phyloP scores from a whole-genome alignment of 2,329 filamentous ascomycete species.

The Claviceps pusilla region DNA sequence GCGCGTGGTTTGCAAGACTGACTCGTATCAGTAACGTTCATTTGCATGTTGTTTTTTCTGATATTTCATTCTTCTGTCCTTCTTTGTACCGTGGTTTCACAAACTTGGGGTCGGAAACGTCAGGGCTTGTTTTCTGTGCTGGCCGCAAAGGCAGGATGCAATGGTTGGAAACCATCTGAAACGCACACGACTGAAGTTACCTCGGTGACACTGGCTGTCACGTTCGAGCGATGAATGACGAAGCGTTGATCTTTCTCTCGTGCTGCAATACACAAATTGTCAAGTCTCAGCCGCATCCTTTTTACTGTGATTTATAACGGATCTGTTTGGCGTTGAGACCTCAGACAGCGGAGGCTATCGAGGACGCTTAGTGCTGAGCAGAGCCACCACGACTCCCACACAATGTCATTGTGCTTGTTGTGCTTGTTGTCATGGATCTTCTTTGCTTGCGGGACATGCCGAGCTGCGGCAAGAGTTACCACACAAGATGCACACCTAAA shows the following conservation, averaged over 20 bases:
- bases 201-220: slow-evolving; percentile 3
- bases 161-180: slow-evolving; percentile 4
- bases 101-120: not conserved
- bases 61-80: not conserved
- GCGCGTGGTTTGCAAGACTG: not conserved
- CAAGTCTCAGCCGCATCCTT: not conserved
- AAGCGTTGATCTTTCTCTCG: not conserved
- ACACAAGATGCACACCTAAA: not conserved
- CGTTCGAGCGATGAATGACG: not conserved
- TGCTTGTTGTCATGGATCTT: not conserved
- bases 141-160: not conserved
- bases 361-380: not conserved
- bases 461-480: not conserved
- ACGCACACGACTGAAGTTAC: not conserved
- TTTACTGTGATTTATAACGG: not conserved
- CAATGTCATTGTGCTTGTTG: not conserved
- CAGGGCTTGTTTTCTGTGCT: slow-evolving; percentile 1
- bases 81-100: not conserved
- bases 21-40: not conserved
- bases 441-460: not conserved
- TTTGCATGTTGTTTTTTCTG: not conserved
- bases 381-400: not conserved
- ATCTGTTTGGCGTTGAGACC: not conserved
- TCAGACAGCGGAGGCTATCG: not conserved
- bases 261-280: not conserved